Evolutionary conservation across 495 filamentous ascomycete genomes (phyloP), one percentile per base, ranked within the genome.

Genomic region (Aspergillus sclerotiicarbonarius): DNA sequence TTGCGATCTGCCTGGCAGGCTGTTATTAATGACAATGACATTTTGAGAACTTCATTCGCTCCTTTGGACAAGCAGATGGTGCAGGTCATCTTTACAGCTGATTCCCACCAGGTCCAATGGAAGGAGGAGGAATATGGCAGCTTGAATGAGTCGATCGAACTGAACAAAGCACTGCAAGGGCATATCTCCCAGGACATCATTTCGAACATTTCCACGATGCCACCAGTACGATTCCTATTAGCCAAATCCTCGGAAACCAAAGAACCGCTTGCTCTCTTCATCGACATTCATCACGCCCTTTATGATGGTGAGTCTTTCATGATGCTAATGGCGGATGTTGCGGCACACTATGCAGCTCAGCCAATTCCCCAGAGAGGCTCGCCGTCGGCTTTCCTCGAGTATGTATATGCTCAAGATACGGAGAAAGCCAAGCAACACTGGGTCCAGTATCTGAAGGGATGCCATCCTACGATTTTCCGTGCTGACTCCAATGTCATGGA

Each of bases 231-330:
- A 35, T 63, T 73, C 32, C 57, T 49, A 13, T 21, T 71, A 8
- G 55, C 62, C 16, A 61, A 21, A n/a, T 54, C 59, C 25, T 50
- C 53, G 1, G 31, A 5, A 10, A 62, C 53, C 3, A 57, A 64
- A 8, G 29, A 54, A 4, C 61, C 63, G 0, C 31, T 64, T 4
- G 59, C 65, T 32, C 50, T 75, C 0, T 57, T 67, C 41, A 63
- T 75, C n/a, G 58, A 66, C 9, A 66, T 75, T 32, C 67, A 55
- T 70, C 93, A 98, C 65, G 90, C 84, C 6, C 72, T 97, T 0
- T 98, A 97, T 63, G 93, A 98, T 73, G 92, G 88, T 1, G 88
- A 83, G 62, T 93, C 90, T 53, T 78, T 96, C 29, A 67, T 79
- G 0, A 72, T 92, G 25, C 67, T 96, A 0, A 71, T 96, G 15